Conservation (phyloP, 2,329 filamentous ascomycete genomes). For the Lachnellula occidentalis region DNA sequence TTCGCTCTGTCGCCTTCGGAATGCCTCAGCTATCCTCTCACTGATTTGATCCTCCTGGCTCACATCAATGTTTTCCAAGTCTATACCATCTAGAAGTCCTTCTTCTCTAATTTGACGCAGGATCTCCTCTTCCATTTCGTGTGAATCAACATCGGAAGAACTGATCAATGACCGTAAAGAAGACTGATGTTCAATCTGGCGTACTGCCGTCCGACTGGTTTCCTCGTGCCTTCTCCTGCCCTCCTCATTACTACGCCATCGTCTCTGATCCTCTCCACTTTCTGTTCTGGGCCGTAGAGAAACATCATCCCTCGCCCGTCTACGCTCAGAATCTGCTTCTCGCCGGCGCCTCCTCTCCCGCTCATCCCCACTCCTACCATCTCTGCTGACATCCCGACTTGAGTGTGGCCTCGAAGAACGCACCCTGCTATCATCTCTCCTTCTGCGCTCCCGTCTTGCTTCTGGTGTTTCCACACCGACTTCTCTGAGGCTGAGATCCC, state of each 20-base stretch:
- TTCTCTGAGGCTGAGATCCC: conserved; percentile 49
- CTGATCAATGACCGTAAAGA: conserved; percentile 82
- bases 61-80: conserved; percentile 80
- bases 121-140: conserved; percentile 81
- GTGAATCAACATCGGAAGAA: conserved; percentile 67
- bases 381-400: conserved; percentile 32
- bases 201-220: conserved; percentile 25
- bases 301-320: conserved; percentile 18
- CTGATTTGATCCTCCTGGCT: conserved; percentile 85
- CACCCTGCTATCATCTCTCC: conserved; percentile 25
- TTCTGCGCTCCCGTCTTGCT: conserved; percentile 26
- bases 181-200: conserved; percentile 81
- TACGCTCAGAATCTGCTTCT: conserved; percentile 29
- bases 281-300: conserved; percentile 17
- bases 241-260: conserved; percentile 25
- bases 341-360: conserved; percentile 29
- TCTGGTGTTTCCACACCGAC: conserved; percentile 43
- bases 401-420: conserved; percentile 23
- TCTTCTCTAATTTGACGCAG: conserved; percentile 84
- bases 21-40: conserved; percentile 84
- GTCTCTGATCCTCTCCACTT: conserved; percentile 19
- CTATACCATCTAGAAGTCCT: conserved; percentile 79
- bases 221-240: conserved; percentile 26
- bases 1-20: conserved; percentile 68
- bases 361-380: conserved; percentile 24